Evolutionary conservation across 1,284 basidiomycete genomes (phyloP).

Genomic region (Cutaneotrichosporon spelunceum): DNA sequence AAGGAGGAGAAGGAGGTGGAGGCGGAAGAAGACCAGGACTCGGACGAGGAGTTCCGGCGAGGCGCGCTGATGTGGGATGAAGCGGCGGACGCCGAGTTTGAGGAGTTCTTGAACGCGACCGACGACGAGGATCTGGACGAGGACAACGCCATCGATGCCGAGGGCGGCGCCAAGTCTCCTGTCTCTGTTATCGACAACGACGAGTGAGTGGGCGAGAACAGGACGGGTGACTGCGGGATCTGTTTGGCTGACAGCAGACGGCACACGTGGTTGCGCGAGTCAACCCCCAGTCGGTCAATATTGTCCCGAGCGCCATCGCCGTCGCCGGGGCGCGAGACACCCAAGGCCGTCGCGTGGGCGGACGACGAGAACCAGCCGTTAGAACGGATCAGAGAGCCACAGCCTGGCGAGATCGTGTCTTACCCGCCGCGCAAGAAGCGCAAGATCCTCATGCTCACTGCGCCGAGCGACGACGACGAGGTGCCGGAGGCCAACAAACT

Average conservation of each 20-base stretch:
- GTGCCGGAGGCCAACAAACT: conserved; percentile 35
- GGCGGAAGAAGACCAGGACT: background rate
- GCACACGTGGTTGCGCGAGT: conserved; percentile 20
- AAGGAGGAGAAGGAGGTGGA: conserved; percentile 1
- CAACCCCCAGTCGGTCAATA: conserved; percentile 19
- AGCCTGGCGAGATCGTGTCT: conserved; percentile 24
- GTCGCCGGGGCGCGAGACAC: background rate
- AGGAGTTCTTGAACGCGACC: conserved; percentile 12
- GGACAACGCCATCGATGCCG: no score
- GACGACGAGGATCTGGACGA: conserved; percentile 7
- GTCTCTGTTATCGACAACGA: conserved; percentile 6
- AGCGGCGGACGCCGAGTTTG: conserved; percentile 20
- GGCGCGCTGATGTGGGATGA: conserved; percentile 16
- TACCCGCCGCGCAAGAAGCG: conserved; percentile 26
- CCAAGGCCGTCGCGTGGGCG: conserved; percentile 44
- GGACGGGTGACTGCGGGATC: background rate
- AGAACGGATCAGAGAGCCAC: conserved; percentile 26
- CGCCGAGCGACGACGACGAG: conserved; percentile 20
- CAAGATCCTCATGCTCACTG: conserved; percentile 35
- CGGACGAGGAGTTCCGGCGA: background rate
- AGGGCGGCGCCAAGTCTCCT: conserved; percentile 2
- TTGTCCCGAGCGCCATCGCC: conserved; percentile 5
- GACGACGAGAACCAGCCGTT: conserved; percentile 43
- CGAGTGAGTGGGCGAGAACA: background rate
- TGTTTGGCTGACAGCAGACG: conserved; percentile 5